phyloP scores from a whole-genome alignment of 306 rosid species.

The Prunus padus region DNA sequence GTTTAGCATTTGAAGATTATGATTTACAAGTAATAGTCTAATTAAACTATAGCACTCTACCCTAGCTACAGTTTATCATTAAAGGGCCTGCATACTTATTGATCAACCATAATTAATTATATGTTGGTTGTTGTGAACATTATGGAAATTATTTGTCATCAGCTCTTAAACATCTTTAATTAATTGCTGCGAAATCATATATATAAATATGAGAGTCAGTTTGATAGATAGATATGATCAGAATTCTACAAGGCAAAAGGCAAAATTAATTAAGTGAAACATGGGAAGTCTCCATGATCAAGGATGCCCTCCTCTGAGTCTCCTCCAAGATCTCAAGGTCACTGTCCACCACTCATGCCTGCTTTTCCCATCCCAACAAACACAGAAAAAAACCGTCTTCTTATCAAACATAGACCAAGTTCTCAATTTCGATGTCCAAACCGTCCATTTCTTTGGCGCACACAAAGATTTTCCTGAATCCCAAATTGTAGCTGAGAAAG shows the following conservation, averaged over 20 bases:
- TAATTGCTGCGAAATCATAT: no score
- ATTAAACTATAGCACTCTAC: no score
- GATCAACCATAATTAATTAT: no score
- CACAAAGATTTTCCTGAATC: slow-evolving; percentile 45
- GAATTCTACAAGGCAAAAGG: background rate
- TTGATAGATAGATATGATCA: no score
- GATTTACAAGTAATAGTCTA: no score
- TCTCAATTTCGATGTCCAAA: slow-evolving; percentile 61
- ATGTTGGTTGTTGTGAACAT: background rate
- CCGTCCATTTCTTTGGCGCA: slow-evolving; percentile 59
- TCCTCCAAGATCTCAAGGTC: slow-evolving; percentile 51
- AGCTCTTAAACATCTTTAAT: no score
- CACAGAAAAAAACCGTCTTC: slow-evolving; percentile 47
- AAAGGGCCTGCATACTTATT: no score
- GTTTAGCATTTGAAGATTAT: no score
- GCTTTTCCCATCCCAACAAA: slow-evolving; percentile 51
- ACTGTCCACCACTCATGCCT: slow-evolving; percentile 39
- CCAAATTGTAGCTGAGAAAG: slow-evolving; percentile 26
- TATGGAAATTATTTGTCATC: background rate
- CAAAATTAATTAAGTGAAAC: background rate
- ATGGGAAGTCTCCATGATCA: background rate
- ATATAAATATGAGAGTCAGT: no score
- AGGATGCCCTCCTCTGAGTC: slow-evolving; percentile 7
- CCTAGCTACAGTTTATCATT: no score
- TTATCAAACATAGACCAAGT: slow-evolving; percentile 76